These are phyloP conservation scores for Daldinia sp. DNA, from an alignment of 2,329 filamentous ascomycete genomes.

Conservation along the genomic window DNA sequence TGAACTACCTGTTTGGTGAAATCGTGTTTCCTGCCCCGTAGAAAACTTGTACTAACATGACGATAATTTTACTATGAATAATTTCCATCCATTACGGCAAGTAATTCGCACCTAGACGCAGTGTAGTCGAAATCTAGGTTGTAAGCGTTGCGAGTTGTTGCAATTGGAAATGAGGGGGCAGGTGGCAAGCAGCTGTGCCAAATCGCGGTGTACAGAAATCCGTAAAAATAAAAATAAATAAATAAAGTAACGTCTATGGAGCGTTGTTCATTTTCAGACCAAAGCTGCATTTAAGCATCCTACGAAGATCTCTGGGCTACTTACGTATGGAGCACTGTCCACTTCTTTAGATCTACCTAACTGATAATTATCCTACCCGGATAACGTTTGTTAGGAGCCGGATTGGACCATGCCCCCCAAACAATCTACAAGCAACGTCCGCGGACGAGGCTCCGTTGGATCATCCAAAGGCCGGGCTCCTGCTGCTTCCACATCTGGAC, in stretches of 20 bases:
- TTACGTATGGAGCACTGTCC: background rate
- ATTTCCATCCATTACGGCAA: background rate
- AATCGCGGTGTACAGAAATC: background rate
- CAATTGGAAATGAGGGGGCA: constrained; percentile 11
- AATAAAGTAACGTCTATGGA: background rate
- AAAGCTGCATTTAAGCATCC: background rate
- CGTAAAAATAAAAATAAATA: background rate
- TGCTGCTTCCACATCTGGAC: constrained; percentile 4
- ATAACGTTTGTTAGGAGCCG: background rate
- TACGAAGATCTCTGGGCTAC: background rate
- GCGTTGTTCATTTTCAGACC: background rate
- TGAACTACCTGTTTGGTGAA: constrained; percentile 14
- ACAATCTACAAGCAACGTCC: constrained; percentile 47
- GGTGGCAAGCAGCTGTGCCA: constrained; percentile 24
- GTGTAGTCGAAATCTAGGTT: background rate
- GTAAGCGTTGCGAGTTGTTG: too few relatives aligned
- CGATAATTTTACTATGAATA: background rate
- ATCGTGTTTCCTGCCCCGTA: background rate
- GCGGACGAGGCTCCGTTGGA: constrained; percentile 46
- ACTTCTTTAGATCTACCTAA: background rate
- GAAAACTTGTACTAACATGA: background rate
- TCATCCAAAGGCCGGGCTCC: constrained; percentile 27
- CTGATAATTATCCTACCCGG: too few relatives aligned
- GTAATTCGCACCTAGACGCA: too few relatives aligned
- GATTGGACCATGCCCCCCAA: constrained; percentile 54